Base-by-base conservation (phyloP, 305 asterid genomes). In the Solanum hybrid region DNA sequence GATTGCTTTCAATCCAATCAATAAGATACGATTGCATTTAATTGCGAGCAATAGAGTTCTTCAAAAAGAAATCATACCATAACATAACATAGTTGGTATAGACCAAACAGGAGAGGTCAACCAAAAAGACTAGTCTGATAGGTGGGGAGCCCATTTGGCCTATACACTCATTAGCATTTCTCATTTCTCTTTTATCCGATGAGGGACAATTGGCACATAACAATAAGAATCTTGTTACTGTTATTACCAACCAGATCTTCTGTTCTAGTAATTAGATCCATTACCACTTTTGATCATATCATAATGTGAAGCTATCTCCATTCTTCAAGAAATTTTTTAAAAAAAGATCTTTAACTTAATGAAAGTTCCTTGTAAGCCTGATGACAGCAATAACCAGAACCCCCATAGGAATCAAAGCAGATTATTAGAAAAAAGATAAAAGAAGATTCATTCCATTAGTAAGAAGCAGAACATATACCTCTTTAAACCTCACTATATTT, bases 401-500 rank as follows among this genome's bases (percentile, higher is more conserved):
- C 42, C 20, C 75, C 31, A 51, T 0, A 51, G 11, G 31, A 5
- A 84, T 84, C 42, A 84, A 51, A 20, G 87, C 75, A 84, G 5
- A 40, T 46, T 51, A 51, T 51, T n/a, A 57, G 20, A 82, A 73
- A 3, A n/a, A 88, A 79, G 31, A 71, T 14, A 79, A 71, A 11
- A 12, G 33, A 34, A 34, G 35, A 11, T 22, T 87, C 26, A 28
- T 90, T 86, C 16, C 10, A 64, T 16, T 5, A 61, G 71, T n/a
- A 83, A 57, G 13, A 77, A 84, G 28, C 36, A 84, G 57, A 87
- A 31, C 24, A 86, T 31, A 34, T 64, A 93, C 94, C 94, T 93
- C 94, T 89, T 93, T 93, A 57, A 93, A 93, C 9, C 92, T 89
- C 89, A 93, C 90, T 80, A 93, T 93, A 88, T 93, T 93, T 3